Evolutionary conservation across 2,329 filamentous ascomycete species (phyloP).

Genomic region (Scytalidium sp.): DNA sequence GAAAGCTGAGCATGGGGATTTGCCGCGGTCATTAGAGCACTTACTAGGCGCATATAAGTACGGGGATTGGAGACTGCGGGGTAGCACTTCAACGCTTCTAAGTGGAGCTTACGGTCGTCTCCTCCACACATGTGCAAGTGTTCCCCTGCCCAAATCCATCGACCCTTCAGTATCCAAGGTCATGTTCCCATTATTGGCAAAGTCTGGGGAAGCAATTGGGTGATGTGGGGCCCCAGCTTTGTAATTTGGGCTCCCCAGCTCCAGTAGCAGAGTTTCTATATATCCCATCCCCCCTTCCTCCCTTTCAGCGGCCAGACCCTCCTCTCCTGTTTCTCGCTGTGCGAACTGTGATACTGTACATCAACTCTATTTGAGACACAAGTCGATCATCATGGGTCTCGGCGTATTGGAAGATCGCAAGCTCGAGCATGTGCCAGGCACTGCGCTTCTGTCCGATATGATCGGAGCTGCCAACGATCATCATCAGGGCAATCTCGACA

Average conservation of each 20-base stretch:
- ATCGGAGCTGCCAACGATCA: conserved; percentile 27
- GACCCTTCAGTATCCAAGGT: too few relatives aligned
- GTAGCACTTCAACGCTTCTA: too few relatives aligned
- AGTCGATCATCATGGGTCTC: conserved; percentile 16
- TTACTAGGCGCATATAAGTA: too few relatives aligned
- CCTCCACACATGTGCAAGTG: too few relatives aligned
- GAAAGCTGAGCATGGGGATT: too few relatives aligned
- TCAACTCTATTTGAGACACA: background rate
- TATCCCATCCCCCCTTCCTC: background rate
- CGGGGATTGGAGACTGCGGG: too few relatives aligned
- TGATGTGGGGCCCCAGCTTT: background rate
- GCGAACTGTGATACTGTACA: background rate
- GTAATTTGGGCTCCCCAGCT: background rate
- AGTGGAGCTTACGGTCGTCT: too few relatives aligned
- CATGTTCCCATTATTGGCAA: too few relatives aligned
- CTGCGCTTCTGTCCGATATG: conserved; percentile 29
- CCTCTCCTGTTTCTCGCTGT: background rate
- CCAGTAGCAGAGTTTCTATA: background rate
- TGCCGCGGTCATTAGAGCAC: too few relatives aligned
- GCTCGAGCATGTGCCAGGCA: conserved; percentile 20
- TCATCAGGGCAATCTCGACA: conserved; percentile 27
- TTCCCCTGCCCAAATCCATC: too few relatives aligned
- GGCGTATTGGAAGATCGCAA: conserved; percentile 19
- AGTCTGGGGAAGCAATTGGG: background rate
- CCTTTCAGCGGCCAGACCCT: background rate